Conservation (phyloP, 805 yeast genomes). For the Wickerhamomyces bisporus region DNA sequence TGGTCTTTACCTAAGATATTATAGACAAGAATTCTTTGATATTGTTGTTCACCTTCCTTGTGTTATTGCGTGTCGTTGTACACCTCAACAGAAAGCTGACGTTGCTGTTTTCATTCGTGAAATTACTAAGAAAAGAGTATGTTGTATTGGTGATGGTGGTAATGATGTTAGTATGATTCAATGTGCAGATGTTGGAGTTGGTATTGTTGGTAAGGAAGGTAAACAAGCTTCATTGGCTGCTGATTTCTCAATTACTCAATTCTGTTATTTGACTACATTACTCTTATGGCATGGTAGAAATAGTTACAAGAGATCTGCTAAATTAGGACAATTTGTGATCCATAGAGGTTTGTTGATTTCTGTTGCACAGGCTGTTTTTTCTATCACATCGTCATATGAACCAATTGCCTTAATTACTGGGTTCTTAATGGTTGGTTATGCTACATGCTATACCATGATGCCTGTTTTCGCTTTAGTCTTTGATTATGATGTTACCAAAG, state of each 20-base stretch:
- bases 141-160: conserved; percentile 99
- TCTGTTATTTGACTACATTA: conserved; percentile 80
- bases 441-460: conserved; percentile 95
- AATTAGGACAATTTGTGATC: conserved; percentile 90
- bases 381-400: conserved; percentile 80
- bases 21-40: conserved; percentile 67
- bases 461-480: conserved; percentile 93
- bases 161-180: conserved; percentile 99
- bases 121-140: conserved; percentile 81
- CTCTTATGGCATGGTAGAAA: conserved; percentile 98
- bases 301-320: conserved; percentile 92
- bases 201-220: conserved; percentile 98
- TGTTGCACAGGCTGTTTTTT: conserved; percentile 91
- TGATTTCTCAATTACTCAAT: conserved; percentile 90
- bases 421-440: conserved; percentile 97
- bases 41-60: conserved; percentile 79
- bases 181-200: conserved; percentile 98
- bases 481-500: conserved; percentile 88
- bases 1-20: conserved; percentile 57
- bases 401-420: conserved; percentile 95
- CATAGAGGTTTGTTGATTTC: conserved; percentile 94
- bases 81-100: conserved; percentile 98
- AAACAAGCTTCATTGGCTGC: conserved; percentile 96
- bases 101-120: conserved; percentile 77
- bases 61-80: conserved; percentile 97